These are phyloP conservation scores for Apiotrichum brassicae DNA, from an alignment of 1,284 basidiomycete species.

Conservation along the genomic window DNA sequence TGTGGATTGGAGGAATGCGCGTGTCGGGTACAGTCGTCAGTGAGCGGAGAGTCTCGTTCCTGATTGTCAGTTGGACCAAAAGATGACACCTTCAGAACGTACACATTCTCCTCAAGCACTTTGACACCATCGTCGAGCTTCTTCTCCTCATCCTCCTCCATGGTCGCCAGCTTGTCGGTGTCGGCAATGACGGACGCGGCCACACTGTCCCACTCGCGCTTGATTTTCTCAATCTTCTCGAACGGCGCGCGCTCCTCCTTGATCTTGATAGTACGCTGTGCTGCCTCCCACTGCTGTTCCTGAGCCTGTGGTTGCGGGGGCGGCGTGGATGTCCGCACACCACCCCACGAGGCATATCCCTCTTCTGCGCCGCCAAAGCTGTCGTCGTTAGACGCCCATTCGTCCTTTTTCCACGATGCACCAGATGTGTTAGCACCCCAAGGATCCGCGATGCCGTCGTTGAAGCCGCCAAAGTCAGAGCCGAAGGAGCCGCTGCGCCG, in stretches of 20 bases:
- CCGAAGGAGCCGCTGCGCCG: not conserved
- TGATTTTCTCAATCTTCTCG: conserved; percentile 31
- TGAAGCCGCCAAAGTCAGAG: conserved; percentile 2
- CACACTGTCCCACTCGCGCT: conserved; percentile 37
- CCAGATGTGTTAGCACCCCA: not conserved
- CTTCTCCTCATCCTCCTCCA: conserved; percentile 23
- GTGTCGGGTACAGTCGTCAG: conserved; percentile 30
- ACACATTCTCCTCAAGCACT: conserved; percentile 26
- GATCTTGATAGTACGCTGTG: conserved; percentile 29
- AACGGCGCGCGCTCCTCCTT: conserved; percentile 35
- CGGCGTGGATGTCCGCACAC: conserved; percentile 2
- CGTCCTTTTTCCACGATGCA: not conserved
- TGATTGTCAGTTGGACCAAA: conserved; percentile 5
- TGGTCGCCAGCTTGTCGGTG: conserved; percentile 19
- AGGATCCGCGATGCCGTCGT: not conserved
- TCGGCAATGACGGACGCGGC: conserved; percentile 20
- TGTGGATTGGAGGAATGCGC: conserved; percentile 35
- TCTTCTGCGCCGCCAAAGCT: not conserved
- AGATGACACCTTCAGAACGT: conserved; percentile 7
- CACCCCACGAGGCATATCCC: conserved; percentile 25
- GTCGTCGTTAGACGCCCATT: conserved; percentile 2
- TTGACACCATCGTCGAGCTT: conserved; percentile 21
- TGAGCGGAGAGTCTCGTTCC: conserved; percentile 24
- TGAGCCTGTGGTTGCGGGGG: not conserved
- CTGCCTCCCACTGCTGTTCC: conserved; percentile 39